phyloP scores from a whole-genome alignment of 805 yeast genomes.

The Saccharomycopsis fermentans region DNA sequence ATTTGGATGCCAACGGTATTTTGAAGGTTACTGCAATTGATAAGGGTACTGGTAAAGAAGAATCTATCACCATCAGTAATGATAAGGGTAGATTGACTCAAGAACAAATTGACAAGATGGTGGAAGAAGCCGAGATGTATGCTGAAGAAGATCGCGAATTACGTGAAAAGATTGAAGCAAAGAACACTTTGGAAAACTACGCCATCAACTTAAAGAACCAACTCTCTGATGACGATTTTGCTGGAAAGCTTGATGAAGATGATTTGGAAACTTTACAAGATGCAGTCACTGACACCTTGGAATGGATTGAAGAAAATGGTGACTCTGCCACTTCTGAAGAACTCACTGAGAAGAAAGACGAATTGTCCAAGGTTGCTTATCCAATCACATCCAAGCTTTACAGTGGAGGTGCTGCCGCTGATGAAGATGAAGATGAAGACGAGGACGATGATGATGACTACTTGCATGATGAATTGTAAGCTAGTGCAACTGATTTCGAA shows the following conservation, averaged over 20 bases:
- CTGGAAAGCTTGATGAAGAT: constrained; percentile 74
- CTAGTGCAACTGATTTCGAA: not conserved
- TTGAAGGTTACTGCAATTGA: constrained; percentile 81
- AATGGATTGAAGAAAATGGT: constrained; percentile 79
- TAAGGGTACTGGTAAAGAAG: constrained; percentile 89
- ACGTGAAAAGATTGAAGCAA: constrained; percentile 78
- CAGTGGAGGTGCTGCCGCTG: constrained; percentile 43
- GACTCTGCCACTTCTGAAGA: constrained; percentile 89
- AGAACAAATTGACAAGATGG: constrained; percentile 96
- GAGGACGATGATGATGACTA: constrained; percentile 44
- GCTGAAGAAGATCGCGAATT: constrained; percentile 85
- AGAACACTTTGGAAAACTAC: constrained; percentile 81
- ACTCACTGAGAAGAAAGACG: constrained; percentile 81
- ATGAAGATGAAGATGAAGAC: constrained; percentile 43
- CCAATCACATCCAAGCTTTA: constrained; percentile 89
- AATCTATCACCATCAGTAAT: constrained; percentile 83
- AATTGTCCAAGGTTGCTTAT: constrained; percentile 70
- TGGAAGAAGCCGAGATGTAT: constrained; percentile 90
- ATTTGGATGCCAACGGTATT: constrained; percentile 79
- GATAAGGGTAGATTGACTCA: constrained; percentile 90
- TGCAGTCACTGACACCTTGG: constrained; percentile 77
- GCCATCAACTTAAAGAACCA: constrained; percentile 54
- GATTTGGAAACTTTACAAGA: constrained; percentile 84
- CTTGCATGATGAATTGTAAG: constrained; percentile 57
- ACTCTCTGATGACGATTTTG: constrained; percentile 25